Base-by-base conservation (phyloP, 345 rosid genomes). In the Kandelia obovata region DNA sequence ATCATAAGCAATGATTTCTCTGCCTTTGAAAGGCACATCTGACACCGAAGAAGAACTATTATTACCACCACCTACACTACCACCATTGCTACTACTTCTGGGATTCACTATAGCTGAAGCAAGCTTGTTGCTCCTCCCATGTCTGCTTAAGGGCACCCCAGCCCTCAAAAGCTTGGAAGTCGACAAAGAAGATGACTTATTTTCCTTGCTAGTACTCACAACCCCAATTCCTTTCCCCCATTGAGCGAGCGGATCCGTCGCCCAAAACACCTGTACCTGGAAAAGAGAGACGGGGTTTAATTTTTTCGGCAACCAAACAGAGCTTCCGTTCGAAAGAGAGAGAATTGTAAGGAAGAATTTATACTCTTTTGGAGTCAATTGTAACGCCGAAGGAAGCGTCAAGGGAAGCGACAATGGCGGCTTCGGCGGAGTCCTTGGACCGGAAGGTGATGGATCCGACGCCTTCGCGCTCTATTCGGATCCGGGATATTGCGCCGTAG, bases 401-500 rank as follows among this genome's bases (percentile, higher is more conserved):
- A 37, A 77, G 91, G 43, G 91, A 76, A 65, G 92, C 95, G 23
- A 85, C 84, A 35, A 94, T 82, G 69, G 96, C 95, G 17, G 94
- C 89, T 63, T 85, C 95, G 4, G 86, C 96, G 56, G 96, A 83
- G 58, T 91, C 96, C 71, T 77, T 82, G 9, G 87, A 77, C 53
- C 98, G 90, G 61, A 73, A 94, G 0, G 83, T 66, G 64, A 94
- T 72, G 76, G 68, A 78, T 9, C 96, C 96, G 53, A 82, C 79
- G 51, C 84, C 85, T 55, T 88, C 87, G 8, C 85, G 75, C 68
- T 87, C 89, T 75, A 91, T 91, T 55, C 96, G 90, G 73, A 88
- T 88, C 66, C 97, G 87, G 49, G 96, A 91, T 56, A 93, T 86
- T 3, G 96, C 56, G 21, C 98, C 97, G 84, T 91, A 89, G 83